Conservation (phyloP, 2,329 filamentous ascomycete species). For the Stromatinia cepivora region DNA sequence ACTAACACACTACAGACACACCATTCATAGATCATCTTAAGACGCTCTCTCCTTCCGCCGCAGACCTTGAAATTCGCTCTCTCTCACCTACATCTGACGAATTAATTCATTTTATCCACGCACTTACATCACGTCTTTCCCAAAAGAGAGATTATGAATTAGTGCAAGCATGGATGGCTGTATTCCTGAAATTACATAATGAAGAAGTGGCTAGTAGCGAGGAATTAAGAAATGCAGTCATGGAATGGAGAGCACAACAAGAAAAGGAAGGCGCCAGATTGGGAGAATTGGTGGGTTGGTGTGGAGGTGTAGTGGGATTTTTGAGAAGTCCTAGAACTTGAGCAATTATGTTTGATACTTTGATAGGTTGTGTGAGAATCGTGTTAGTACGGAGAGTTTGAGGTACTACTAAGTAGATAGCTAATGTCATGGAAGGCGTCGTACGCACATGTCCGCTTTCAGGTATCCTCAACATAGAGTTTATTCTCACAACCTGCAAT, state of each 20-base stretch:
- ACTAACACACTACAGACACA: slow-evolving; percentile 48
- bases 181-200: slow-evolving; percentile 80
- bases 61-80: slow-evolving; percentile 88
- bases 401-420: background rate
- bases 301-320: slow-evolving; percentile 81
- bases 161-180: slow-evolving; percentile 95
- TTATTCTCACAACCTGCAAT: too few species aligned
- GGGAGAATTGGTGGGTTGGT: slow-evolving; percentile 79
- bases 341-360: background rate
- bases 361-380: background rate
- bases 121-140: slow-evolving; percentile 69
- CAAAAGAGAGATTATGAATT: slow-evolving; percentile 84
- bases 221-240: slow-evolving; percentile 58
- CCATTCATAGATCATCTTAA: slow-evolving; percentile 78
- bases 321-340: slow-evolving; percentile 55
- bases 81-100: slow-evolving; percentile 59
- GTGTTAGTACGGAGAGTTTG: background rate
- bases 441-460: background rate
- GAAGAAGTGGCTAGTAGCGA: slow-evolving; percentile 52
- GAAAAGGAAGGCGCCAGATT: slow-evolving; percentile 70
- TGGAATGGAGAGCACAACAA: slow-evolving; percentile 71
- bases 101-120: slow-evolving; percentile 75
- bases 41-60: slow-evolving; percentile 75
- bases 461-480: too few species aligned
- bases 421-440: background rate